Percentiles rank a stretch among this genome's conserved stretches.
Evolutionary conservation across 108 stramenopile genomes (phyloP).

Genomic region (Cyclotella cryptica): DNA sequence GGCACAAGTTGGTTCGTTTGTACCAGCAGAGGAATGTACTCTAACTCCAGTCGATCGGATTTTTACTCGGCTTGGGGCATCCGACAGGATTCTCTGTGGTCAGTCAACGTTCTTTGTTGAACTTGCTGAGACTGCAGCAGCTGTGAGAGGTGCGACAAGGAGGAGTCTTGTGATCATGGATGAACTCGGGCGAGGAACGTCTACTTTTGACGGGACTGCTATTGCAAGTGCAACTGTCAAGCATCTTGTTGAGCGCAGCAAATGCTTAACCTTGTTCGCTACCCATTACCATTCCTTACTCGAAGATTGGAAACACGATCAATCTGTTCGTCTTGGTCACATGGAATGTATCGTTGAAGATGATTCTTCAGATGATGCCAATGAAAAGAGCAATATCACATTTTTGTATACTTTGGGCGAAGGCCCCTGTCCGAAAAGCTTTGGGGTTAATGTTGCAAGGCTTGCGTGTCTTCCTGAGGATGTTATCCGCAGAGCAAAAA

Average conservation of each 20-base stretch:
- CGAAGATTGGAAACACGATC: conserved; percentile 91
- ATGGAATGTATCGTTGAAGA: conserved; percentile 98
- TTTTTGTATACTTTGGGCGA: conserved; percentile 97
- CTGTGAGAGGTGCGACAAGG: conserved; percentile 92
- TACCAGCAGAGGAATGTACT: conserved; percentile 91
- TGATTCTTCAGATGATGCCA: conserved; percentile 44
- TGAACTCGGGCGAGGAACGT: conserved; percentile 97
- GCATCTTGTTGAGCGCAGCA: conserved; percentile 88
- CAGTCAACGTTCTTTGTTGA: conserved; percentile 99
- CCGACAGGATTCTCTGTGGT: conserved; percentile 97
- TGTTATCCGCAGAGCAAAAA: conserved; percentile 85
- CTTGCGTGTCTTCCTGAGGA: conserved; percentile 96
- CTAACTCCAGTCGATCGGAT: conserved; percentile 98
- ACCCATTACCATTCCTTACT: conserved; percentile 97
- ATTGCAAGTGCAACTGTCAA: conserved; percentile 98
- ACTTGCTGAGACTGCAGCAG: conserved; percentile 98
- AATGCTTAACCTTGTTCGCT: conserved; percentile 95
- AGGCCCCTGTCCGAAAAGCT: conserved; percentile 95
- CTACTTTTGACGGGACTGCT: conserved; percentile 99
- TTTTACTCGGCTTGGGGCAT: conserved; percentile 99
- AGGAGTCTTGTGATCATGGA: conserved; percentile 98
- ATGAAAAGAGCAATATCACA: conserved; percentile 82
- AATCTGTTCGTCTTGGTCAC: conserved; percentile 92
- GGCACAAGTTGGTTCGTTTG: conserved; percentile 98
- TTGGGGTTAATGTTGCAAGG: conserved; percentile 99